These are phyloP conservation scores for Taxawa tesnikishii DNA, from an alignment of 2,329 filamentous ascomycete species.

Conservation along the genomic window DNA sequence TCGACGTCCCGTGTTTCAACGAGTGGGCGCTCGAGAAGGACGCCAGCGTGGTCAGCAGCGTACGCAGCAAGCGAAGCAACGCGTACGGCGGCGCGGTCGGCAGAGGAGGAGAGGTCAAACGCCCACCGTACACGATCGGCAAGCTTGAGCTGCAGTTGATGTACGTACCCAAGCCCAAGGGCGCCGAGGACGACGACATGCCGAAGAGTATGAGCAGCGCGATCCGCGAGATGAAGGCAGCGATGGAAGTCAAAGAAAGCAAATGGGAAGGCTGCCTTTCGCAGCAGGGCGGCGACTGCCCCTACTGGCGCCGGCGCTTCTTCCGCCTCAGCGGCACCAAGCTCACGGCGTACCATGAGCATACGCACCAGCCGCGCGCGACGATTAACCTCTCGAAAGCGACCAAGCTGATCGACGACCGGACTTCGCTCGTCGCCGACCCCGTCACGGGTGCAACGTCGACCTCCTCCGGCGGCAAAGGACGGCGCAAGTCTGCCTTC, in stretches of 20 bases:
- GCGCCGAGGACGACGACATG: conserved; percentile 84
- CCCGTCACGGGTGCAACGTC: conserved; percentile 62
- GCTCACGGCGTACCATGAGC: conserved; percentile 90
- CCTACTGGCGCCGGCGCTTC: conserved; percentile 94
- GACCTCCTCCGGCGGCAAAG: conserved; percentile 10
- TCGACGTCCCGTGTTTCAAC: conserved; percentile 92
- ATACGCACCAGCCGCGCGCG: conserved; percentile 85
- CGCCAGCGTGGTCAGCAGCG: conserved; percentile 60
- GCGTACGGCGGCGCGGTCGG: conserved; percentile 38
- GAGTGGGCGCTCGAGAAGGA: conserved; percentile 91
- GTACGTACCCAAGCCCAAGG: conserved; percentile 87
- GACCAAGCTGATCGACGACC: conserved; percentile 85
- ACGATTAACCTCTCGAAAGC: conserved; percentile 96
- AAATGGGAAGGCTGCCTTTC: conserved; percentile 77
- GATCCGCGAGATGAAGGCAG: conserved; percentile 83
- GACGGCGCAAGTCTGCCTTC: conserved; percentile 81
- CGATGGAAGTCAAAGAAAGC: conserved; percentile 66
- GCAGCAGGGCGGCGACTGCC: conserved; percentile 95
- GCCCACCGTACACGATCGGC: conserved; percentile 91
- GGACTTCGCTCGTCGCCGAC: conserved; percentile 68
- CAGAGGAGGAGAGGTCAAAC: conserved; percentile 55
- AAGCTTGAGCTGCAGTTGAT: conserved; percentile 89
- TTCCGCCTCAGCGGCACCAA: conserved; percentile 89
- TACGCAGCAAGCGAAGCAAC: conserved; percentile 70
- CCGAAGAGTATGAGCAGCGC: conserved; percentile 98